phyloP scores from a whole-genome alignment of 75 land plant genomes.

The Cupressus sempervirens region DNA sequence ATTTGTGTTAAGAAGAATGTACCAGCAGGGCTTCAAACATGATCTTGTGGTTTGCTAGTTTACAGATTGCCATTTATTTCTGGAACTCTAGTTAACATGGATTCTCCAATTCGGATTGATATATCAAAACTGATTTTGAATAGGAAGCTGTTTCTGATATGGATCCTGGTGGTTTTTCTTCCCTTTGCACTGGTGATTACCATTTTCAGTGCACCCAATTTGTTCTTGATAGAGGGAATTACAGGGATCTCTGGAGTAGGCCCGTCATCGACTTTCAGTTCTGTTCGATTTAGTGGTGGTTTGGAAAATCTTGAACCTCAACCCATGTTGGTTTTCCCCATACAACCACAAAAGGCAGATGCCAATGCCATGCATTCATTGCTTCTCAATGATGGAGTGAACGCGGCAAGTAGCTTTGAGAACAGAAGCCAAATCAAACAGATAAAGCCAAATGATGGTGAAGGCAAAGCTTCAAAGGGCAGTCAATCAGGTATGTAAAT shows the following conservation, averaged over 20 bases:
- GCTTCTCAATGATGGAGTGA: not conserved
- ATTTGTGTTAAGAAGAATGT: no score
- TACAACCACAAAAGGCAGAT: not conserved
- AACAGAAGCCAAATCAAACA: not conserved
- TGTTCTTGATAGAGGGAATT: not conserved
- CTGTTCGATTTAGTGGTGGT: not conserved
- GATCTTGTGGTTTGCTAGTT: not conserved
- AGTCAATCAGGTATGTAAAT: not conserved
- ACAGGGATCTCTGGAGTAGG: not conserved
- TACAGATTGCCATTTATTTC: not conserved
- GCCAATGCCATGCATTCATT: not conserved
- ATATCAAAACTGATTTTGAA: not conserved
- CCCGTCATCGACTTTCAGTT: constrained; percentile 4
- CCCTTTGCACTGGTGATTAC: constrained; percentile 1
- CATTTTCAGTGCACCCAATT: constrained; percentile 4
- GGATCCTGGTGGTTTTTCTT: constrained; percentile 8
- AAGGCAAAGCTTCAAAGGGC: not conserved
- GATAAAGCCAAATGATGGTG: not conserved
- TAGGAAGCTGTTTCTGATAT: not conserved
- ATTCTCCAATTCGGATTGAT: not conserved
- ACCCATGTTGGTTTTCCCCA: not conserved
- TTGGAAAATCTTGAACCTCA: not conserved
- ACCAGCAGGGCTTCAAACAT: not conserved
- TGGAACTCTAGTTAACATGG: not conserved
- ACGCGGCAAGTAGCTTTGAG: not conserved